Evolutionary conservation across 1,139 yeast species (phyloP).

Genomic region (Geotrichum klebahnii): DNA sequence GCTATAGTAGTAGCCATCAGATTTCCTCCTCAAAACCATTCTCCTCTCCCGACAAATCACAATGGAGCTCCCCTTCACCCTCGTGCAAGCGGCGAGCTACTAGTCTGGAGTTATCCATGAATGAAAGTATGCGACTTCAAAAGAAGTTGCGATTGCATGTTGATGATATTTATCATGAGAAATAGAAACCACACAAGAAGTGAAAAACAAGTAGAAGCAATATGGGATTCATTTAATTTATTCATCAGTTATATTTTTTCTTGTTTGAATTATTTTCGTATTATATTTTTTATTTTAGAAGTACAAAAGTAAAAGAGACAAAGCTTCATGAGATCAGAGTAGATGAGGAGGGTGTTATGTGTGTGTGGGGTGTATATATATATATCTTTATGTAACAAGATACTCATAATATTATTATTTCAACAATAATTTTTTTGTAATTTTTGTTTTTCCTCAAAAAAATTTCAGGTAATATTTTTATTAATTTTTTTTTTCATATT

Average conservation of each 20-base stretch:
- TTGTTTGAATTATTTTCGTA: too few species aligned
- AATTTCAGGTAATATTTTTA: not conserved
- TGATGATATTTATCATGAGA: not conserved
- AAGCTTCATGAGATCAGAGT: not conserved
- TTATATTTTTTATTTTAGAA: not conserved
- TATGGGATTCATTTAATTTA: too few species aligned
- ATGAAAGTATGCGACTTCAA: conserved; percentile 1
- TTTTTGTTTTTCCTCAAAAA: too few species aligned
- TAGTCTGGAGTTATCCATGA: conserved; percentile 8
- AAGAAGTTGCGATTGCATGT: conserved; percentile 9
- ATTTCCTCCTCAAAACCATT: too few species aligned
- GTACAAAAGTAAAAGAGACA: not conserved
- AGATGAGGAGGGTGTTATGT: not conserved
- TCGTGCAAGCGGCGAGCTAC: conserved; percentile 4
- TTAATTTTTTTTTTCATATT: not conserved
- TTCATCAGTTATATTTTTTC: too few species aligned
- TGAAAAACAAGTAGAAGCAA: not conserved
- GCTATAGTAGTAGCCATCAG: too few species aligned
- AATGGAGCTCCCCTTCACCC: too few species aligned
- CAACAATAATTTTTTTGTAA: too few species aligned
- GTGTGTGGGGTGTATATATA: not conserved
- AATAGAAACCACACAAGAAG: not conserved
- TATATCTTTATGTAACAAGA: too few species aligned
- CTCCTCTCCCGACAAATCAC: too few species aligned
- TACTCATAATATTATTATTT: too few species aligned